A percentile compares a stretch with the other conserved stretches of the same genome.
Conservation (phyloP, 1,284 basidiomycete species). For the Phellopilus nigrolimitatus region DNA sequence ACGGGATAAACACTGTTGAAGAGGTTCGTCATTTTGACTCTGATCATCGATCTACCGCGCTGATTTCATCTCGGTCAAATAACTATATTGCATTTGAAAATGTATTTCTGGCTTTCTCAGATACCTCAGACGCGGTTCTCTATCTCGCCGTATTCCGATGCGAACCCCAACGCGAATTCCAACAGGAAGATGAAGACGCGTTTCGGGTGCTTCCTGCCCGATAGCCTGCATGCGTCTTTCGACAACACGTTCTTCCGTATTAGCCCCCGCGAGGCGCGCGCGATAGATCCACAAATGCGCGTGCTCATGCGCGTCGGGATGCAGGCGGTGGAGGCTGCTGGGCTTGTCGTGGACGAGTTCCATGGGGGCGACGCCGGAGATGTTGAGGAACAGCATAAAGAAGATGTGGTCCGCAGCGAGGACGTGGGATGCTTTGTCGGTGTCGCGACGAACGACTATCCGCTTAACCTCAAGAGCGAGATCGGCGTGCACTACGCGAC, state of each 20-base stretch:
- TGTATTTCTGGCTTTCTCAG: conserved; percentile 33
- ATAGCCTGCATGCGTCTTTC: conserved; percentile 45
- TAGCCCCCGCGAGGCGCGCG: conserved; percentile 64
- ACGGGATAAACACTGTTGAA: conserved; percentile 52
- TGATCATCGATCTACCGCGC: no score
- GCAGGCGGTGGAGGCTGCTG: conserved; percentile 63
- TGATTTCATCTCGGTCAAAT: no score
- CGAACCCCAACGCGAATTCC: conserved; percentile 23
- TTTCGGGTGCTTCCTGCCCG: conserved; percentile 60
- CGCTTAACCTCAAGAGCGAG: conserved; percentile 54
- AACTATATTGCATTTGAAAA: no score
- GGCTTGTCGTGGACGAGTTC: conserved; percentile 57
- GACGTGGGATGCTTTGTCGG: conserved; percentile 60
- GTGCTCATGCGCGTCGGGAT: conserved; percentile 60
- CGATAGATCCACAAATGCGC: conserved; percentile 73
- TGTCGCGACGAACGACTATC: conserved; percentile 63
- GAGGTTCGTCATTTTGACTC: conserved; percentile 43
- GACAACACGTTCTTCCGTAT: conserved; percentile 69
- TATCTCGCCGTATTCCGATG: conserved; percentile 34
- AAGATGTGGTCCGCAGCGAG: conserved; percentile 10
- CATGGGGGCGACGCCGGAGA: conserved; percentile 25
- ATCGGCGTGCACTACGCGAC: conserved; percentile 70
- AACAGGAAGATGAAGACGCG: conserved; percentile 43
- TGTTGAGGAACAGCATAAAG: background rate
- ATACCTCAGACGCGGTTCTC: conserved; percentile 57